A percentile compares a stretch with the other conserved stretches of the same genome.
Conservation (phyloP, 1,284 basidiomycete genomes). For the Trametes versicolor region DNA sequence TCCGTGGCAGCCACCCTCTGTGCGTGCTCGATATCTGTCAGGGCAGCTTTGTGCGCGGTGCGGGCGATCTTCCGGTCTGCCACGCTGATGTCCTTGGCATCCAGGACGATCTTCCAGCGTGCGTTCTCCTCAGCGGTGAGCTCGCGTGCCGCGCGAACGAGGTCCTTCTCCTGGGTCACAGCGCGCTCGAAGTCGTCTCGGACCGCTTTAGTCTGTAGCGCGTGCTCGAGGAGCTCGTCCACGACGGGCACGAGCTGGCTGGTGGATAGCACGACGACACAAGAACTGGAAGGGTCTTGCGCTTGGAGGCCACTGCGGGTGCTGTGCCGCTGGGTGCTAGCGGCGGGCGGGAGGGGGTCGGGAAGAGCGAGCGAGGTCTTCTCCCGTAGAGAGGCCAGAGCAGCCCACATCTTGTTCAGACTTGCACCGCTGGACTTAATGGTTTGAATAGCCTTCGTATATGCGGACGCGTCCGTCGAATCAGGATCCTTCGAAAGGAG, state of each 20-base stretch:
- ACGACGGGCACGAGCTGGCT: constrained; percentile 75
- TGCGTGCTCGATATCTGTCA: constrained; percentile 45
- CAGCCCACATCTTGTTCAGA: constrained; percentile 68
- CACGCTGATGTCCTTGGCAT: constrained; percentile 17
- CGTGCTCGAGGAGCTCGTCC: constrained; percentile 61
- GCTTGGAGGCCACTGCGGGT: constrained; percentile 52
- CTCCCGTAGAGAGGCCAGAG: constrained; percentile 58
- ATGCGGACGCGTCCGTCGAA: constrained; percentile 37
- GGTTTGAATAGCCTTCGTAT: constrained; percentile 57
- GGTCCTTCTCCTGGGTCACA: constrained; percentile 61
- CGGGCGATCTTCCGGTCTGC: constrained; percentile 28
- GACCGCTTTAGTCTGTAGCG: constrained; percentile 56
- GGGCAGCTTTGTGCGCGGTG: constrained; percentile 42
- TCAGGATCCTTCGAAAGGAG: constrained; percentile 58
- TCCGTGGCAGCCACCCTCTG: constrained; percentile 39
- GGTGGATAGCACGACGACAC: constrained; percentile 54
- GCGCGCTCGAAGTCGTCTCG: constrained; percentile 68
- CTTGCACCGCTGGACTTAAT: constrained; percentile 62
- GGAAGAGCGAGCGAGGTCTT: constrained; percentile 52
- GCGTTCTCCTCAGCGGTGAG: constrained; percentile 55
- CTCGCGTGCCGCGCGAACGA: constrained; percentile 58
- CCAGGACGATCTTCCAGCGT: constrained; percentile 47
- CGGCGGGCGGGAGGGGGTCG: constrained; percentile 63
- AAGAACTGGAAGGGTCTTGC: constrained; percentile 28
- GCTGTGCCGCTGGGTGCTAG: constrained; percentile 45